Evolutionary conservation across 768 basidiomycete species (phyloP), one percentile per base, ranked within the genome.

Genomic region (Suillus luteus): DNA sequence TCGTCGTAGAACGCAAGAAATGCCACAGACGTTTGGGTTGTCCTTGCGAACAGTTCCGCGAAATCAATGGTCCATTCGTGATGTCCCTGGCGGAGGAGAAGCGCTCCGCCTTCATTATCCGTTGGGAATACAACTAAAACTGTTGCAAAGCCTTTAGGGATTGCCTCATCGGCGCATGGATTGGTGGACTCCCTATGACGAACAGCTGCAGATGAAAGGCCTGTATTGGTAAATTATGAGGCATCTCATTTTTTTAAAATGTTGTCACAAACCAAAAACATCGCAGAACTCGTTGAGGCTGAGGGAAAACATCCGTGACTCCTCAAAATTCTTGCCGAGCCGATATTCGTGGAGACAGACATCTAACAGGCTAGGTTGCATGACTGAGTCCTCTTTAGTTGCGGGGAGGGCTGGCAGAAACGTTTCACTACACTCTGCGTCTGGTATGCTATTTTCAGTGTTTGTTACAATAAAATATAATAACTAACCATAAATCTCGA

Each of bases 101-200:
- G 74, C 9, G 72, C 69, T 3, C 84, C 85, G 1, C 83, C 84
- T 65, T 81, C 73, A 64, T 84, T 79, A 0, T 65, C 22, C 0
- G 80, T 80, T 17, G 84, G 84, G 57, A 83, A 77, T n/a, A 82
- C 76, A 46, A 85, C 67, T 1, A 86, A 79, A 10, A 87, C 76
- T 1, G 85, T 84, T 1, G 81, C 84, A 46, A 86, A 80, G 11
- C 74, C 69, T 10, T 79, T 76, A 7, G 81, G 81, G 0, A 82
- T 83, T 64, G 84, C 84, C 43, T 78, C 75, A 64, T 84, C 19
- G 41, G 27, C 6, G 11, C 24, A 27, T 41, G 10, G 15, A 41
- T 19, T 12, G 17, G 27, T 24, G 38, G 40, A 58, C 27, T 58
- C 57, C 24, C 10, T 31, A 24, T 2, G 24, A 58, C 17, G 19